These are phyloP conservation scores for Phytophthora melonis DNA, from an alignment of 352 stramenopile species.

Conservation along the genomic window DNA sequence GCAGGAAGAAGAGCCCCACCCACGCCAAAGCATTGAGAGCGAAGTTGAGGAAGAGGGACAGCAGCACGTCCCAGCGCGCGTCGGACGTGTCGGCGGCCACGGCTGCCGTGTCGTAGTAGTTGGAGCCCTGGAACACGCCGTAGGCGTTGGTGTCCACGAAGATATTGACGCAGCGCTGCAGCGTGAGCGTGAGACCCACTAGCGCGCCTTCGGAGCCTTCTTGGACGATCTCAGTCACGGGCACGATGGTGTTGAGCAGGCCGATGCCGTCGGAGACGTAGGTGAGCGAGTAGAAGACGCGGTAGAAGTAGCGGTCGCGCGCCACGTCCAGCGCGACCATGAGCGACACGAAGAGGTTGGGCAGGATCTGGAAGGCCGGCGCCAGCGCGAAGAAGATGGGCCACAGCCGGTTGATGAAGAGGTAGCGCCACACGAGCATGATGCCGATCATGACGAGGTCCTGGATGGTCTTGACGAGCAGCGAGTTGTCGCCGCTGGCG, in stretches of 20 bases:
- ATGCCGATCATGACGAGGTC: conserved; percentile 67
- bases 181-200: conserved; percentile 65
- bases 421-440: conserved; percentile 60
- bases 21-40: conserved; percentile 62
- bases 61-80: conserved; percentile 56
- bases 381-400: conserved; percentile 64
- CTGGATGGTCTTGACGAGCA: conserved; percentile 55
- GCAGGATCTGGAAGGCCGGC: conserved; percentile 58
- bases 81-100: conserved; percentile 43
- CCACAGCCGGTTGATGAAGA: conserved; percentile 72
- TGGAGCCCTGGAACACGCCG: conserved; percentile 55
- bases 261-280: conserved; percentile 66
- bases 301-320: conserved; percentile 71
- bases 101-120: conserved; percentile 51
- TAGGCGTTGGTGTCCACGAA: conserved; percentile 66
- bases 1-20: conserved; percentile 70
- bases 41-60: conserved; percentile 65
- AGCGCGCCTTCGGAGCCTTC: conserved; percentile 69
- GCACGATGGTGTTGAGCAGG: conserved; percentile 62
- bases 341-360: conserved; percentile 52
- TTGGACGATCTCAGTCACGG: conserved; percentile 74
- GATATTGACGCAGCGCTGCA: conserved; percentile 65
- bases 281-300: conserved; percentile 54
- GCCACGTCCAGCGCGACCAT: conserved; percentile 54
- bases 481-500: conserved; percentile 51